These are phyloP conservation scores for Eucalyptus lansdowneana DNA, from an alignment of 345 rosid genomes.

Conservation along the genomic window DNA sequence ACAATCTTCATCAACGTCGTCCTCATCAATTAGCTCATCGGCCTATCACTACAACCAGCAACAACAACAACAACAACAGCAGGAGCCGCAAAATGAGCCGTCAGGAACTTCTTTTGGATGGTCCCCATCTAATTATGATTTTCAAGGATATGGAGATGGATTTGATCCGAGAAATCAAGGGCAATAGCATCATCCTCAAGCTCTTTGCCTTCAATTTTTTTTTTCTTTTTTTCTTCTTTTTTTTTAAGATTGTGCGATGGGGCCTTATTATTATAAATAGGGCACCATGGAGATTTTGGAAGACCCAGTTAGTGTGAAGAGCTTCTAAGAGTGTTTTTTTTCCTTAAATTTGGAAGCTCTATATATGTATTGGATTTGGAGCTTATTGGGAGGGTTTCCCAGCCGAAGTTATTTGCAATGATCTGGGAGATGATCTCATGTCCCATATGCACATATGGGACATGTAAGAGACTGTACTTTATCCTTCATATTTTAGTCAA, in stretches of 20 bases:
- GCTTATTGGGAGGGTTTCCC: background rate
- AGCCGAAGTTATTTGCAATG: background rate
- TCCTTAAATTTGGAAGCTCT: background rate
- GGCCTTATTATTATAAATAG: background rate
- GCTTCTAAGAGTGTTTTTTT: background rate
- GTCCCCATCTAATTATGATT: slow-evolving; percentile 12
- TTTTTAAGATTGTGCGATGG: background rate
- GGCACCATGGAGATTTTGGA: background rate
- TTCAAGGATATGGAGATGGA: background rate
- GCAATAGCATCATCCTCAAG: background rate
- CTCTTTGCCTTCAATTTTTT: background rate
- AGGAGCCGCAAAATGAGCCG: slow-evolving; percentile 2
- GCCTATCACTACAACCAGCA: background rate
- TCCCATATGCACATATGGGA: background rate
- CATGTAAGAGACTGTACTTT: background rate
- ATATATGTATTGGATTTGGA: background rate
- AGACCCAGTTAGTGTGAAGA: background rate
- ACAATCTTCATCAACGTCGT: slow-evolving; percentile 15
- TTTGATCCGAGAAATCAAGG: background rate
- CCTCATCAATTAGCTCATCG: slow-evolving; percentile 5
- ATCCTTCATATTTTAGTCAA: background rate
- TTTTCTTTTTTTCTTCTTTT: accelerated
- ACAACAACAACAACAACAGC: background rate
- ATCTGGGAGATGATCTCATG: background rate
- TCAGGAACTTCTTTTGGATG: slow-evolving; percentile 3